Evolutionary conservation across 805 yeast genomes (phyloP), one percentile per base, ranked within the genome.

Genomic region (Candida piceae): DNA sequence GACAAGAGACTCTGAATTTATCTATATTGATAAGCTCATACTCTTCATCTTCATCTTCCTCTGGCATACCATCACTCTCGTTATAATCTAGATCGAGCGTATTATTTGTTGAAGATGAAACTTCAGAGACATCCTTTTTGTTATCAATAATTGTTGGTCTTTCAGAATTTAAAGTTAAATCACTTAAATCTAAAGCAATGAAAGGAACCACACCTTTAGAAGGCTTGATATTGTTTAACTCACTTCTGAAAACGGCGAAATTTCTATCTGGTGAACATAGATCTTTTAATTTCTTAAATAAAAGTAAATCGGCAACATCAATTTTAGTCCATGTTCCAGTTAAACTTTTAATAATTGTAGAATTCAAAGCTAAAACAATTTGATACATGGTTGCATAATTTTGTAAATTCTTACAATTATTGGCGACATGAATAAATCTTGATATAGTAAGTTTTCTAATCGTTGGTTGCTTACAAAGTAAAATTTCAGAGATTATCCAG

Each of bases 351-450:
- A 85, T 69, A 40, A 74, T 71, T 25, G 70, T 74, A 4, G 93
- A 76, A 16, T 81, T 81, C 42, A 90, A 67, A 0, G 95, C 97
- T 36, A 89, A 65, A 11, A 85, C 71, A 30, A 93, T 76, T 60
- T 90, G 96, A 82, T 87, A 83, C 60, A 87, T 64, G 0, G 97
- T 83, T 8, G 95, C 79, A 57, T 70, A 88, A 59, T 90, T 90
- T 57, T 89, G 97, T 38, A 83, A 55, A 10, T 62, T 61, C 31
- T 70, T 69, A 57, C 96, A 81, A 47, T 78, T 76, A 39, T 80
- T 79, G 0, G 96, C 97, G 38, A 90, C 64, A 49, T 86, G 95
- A 40, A 90, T 86, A 50, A 84, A 87, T 46, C 90, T 69, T n/a
- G 87, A 79, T n/a, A 89, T 74, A 1, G 89, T 72, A 38, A 76